phyloP scores from a whole-genome alignment of 1,139 yeast species.

The Suhomyces wounanorum region DNA sequence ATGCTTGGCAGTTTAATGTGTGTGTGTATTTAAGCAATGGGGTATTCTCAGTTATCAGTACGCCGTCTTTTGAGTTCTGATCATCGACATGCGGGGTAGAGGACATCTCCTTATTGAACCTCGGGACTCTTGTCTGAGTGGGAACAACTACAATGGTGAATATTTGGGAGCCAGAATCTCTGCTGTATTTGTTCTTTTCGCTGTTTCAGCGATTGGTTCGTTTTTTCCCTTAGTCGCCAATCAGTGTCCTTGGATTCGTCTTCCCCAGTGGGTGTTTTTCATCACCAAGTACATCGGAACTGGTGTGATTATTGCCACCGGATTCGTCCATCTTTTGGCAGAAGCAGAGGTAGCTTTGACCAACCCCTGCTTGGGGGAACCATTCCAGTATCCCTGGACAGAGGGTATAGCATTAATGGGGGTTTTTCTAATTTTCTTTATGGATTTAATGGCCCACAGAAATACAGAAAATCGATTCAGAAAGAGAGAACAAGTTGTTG shows the following conservation, averaged over 20 bases:
- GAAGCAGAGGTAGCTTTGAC: slow-evolving; percentile 31
- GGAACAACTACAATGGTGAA: slow-evolving; percentile 22
- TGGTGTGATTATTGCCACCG: slow-evolving; percentile 41
- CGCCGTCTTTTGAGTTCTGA: background rate
- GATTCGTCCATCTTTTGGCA: slow-evolving; percentile 36
- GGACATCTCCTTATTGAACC: background rate
- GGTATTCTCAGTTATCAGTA: background rate
- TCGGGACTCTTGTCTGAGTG: slow-evolving; percentile 1
- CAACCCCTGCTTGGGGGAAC: slow-evolving; percentile 39
- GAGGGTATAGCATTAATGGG: slow-evolving; percentile 44
- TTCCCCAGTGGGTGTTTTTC: slow-evolving; percentile 33
- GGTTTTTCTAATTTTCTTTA: slow-evolving; percentile 34
- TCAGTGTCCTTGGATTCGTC: slow-evolving; percentile 20
- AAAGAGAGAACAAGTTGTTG: background rate
- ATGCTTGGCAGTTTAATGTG: background rate
- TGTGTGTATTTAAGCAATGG: background rate
- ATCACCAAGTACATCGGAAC: slow-evolving; percentile 32
- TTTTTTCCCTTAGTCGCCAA: slow-evolving; percentile 33
- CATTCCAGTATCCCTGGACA: slow-evolving; percentile 42
- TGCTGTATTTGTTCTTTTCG: slow-evolving; percentile 34
- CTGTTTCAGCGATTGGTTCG: slow-evolving; percentile 34
- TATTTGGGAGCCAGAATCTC: slow-evolving; percentile 30
- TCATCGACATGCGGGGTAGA: background rate
- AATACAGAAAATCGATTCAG: slow-evolving; percentile 15
- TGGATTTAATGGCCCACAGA: slow-evolving; percentile 31